Percentiles rank a stretch among this genome's conserved stretches.
These are phyloP conservation scores for Amanita inopinata DNA, from an alignment of 768 basidiomycete species.

Conservation along the genomic window DNA sequence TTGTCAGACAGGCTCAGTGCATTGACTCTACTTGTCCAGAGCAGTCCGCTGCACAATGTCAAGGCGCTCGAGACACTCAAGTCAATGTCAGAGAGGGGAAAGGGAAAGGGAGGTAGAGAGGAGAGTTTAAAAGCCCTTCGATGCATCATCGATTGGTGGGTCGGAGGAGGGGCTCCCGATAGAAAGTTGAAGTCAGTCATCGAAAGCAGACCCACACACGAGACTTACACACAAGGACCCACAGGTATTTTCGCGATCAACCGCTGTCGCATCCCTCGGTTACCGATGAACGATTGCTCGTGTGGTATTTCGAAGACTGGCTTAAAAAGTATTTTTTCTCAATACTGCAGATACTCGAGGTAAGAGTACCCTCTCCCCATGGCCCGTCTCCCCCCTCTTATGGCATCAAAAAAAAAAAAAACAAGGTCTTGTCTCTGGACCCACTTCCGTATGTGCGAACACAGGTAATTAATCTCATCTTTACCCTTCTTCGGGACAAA, in stretches of 20 bases:
- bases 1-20: slow-evolving; percentile 89
- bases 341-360: slow-evolving; percentile 84
- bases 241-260: slow-evolving; percentile 88
- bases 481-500: slow-evolving; percentile 74
- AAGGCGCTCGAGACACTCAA: slow-evolving; percentile 71
- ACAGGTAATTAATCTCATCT: slow-evolving; percentile 70
- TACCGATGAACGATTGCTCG: slow-evolving; percentile 62
- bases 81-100: slow-evolving; percentile 65
- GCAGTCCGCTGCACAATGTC: slow-evolving; percentile 78
- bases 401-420: neutral
- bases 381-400: neutral
- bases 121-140: slow-evolving; percentile 86
- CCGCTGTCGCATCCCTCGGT: slow-evolving; percentile 52
- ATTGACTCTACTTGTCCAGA: slow-evolving; percentile 80
- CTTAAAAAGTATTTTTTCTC: slow-evolving; percentile 95
- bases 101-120: slow-evolving; percentile 84
- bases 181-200: slow-evolving; percentile 81
- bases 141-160: slow-evolving; percentile 96
- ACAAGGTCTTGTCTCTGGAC: slow-evolving; percentile 71
- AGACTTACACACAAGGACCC: slow-evolving; percentile 1
- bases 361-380: slow-evolving; percentile 22
- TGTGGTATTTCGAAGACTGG: slow-evolving; percentile 97
- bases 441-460: slow-evolving; percentile 82
- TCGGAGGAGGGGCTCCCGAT: slow-evolving; percentile 82
- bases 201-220: neutral